Evolutionary conservation across 2,329 filamentous ascomycete species (phyloP).

Genomic region (Pseudogymnoascus sp.): DNA sequence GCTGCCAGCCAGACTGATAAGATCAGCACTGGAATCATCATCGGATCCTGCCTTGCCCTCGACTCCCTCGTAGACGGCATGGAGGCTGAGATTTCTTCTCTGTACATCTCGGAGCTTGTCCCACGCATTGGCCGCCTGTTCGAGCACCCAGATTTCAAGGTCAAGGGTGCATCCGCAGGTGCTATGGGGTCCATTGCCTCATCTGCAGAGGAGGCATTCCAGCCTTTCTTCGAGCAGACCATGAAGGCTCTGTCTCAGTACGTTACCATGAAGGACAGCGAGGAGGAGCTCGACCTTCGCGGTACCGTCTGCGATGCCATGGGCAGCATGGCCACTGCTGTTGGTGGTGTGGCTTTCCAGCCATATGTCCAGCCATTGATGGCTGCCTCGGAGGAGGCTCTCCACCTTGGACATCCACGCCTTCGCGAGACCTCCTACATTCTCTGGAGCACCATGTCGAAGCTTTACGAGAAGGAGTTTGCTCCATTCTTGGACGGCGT

Average conservation of each 20-base stretch:
- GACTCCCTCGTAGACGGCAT: conserved; percentile 86
- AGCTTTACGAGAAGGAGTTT: conserved; percentile 84
- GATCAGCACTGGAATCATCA: conserved; percentile 78
- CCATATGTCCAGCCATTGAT: conserved; percentile 87
- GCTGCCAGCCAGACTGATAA: conserved; percentile 65
- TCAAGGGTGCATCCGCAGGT: conserved; percentile 83
- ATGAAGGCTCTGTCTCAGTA: conserved; percentile 86
- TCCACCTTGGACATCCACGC: conserved; percentile 80
- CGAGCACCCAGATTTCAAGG: conserved; percentile 75
- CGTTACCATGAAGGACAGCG: conserved; percentile 77
- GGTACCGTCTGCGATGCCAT: conserved; percentile 88
- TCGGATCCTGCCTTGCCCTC: conserved; percentile 81
- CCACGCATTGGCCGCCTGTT: conserved; percentile 80
- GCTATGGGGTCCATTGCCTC: conserved; percentile 87
- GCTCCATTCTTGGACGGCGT: conserved; percentile 71
- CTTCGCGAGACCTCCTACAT: conserved; percentile 96
- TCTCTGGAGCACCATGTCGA: conserved; percentile 88
- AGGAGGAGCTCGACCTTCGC: conserved; percentile 84
- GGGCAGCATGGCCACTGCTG: conserved; percentile 84
- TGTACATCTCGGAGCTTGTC: conserved; percentile 77
- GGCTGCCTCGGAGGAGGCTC: conserved; percentile 84
- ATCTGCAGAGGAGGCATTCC: conserved; percentile 74
- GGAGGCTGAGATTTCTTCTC: conserved; percentile 71
- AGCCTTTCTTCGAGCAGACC: conserved; percentile 84
- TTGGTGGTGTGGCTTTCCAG: conserved; percentile 80